These are phyloP conservation scores for Aspergillus sp. DNA, from an alignment of 2,329 filamentous ascomycete genomes.

Conservation along the genomic window DNA sequence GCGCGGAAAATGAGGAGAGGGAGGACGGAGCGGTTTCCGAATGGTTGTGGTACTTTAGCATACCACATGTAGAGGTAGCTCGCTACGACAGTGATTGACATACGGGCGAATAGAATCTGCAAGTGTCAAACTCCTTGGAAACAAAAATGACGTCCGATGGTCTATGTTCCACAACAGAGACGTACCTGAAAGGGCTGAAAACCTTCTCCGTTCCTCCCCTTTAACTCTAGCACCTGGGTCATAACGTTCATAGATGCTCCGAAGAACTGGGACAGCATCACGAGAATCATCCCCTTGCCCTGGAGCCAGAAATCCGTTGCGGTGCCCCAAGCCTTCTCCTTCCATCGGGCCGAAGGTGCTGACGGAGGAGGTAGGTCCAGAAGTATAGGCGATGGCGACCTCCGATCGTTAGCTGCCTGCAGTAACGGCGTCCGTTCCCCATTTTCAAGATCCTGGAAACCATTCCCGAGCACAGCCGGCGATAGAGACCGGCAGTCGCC, in stretches of 20 bases:
- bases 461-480: background rate
- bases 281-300: slow-evolving; percentile 72
- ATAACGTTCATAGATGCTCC: slow-evolving; percentile 82
- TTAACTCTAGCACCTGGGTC: slow-evolving; percentile 70
- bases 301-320: slow-evolving; percentile 51
- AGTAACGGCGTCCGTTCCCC: slow-evolving; percentile 4
- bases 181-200: slow-evolving; percentile 75
- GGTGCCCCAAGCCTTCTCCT: slow-evolving; percentile 19
- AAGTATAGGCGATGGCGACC: background rate
- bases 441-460: slow-evolving; percentile 4
- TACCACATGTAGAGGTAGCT: slow-evolving; percentile 74
- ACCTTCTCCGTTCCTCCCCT: slow-evolving; percentile 64
- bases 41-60: slow-evolving; percentile 64
- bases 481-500: background rate
- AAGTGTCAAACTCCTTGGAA: background rate
- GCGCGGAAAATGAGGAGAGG: slow-evolving; percentile 68
- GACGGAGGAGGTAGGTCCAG: background rate
- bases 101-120: slow-evolving; percentile 73
- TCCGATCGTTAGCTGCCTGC: background rate
- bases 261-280: slow-evolving; percentile 76
- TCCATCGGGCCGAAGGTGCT: slow-evolving; percentile 22
- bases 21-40: slow-evolving; percentile 67
- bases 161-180: background rate
- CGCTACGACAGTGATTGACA: slow-evolving; percentile 69
- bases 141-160: background rate